Evolutionary conservation across 257 asterid species (phyloP), one percentile per base, ranked within the genome.

Genomic region (Salvia splendens): DNA sequence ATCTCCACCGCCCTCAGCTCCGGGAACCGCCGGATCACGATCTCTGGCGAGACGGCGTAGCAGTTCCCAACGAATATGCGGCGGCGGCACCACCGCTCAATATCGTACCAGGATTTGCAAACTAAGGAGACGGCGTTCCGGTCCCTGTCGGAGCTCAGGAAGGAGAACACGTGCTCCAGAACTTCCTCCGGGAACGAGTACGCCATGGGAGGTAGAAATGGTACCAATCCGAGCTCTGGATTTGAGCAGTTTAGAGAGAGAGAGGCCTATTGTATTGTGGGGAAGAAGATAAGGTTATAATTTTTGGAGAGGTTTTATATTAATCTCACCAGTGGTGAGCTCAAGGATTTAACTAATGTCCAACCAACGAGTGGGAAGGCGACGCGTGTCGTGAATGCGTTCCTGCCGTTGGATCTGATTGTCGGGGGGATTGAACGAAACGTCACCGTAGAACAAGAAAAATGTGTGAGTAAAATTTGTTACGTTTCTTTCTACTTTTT

Each of bases 61-160:
- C 98, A 89, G 84, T 92, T 92, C 0, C 98, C 98, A 2, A 92
- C 53, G 60, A 92, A 92, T 0, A 92, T 54, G 52, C 87, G 84
- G 81, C 86, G 86, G 72, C 98, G 79, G 47, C 96, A 84, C 91
- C 90, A 89, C 45, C 96, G 83, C 73, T 92, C 98, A 67, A 85
- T 86, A 79, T 87, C 95, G 83, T 81, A 87, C 98, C 98, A 92
- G 47, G 98, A 89, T 79, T 82, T 92, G 84, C 96, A 92, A 32
- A 92, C 98, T 68, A 89, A 5, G 0, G 96, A 86, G 1, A 85
- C 96, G 4, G 96, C 77, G 89, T 89, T 87, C n/a, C 96, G 84
- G 74, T 92, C 98, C 41, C 71, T 79, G 50, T 86, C 86, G 40
- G 87, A 73, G 70, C 61, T 68, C 32, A 92, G 76, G 69, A 92